These are phyloP conservation scores for Gregarina niphandrodes DNA, from an alignment of 169 alveolate species.

Conservation along the genomic window DNA sequence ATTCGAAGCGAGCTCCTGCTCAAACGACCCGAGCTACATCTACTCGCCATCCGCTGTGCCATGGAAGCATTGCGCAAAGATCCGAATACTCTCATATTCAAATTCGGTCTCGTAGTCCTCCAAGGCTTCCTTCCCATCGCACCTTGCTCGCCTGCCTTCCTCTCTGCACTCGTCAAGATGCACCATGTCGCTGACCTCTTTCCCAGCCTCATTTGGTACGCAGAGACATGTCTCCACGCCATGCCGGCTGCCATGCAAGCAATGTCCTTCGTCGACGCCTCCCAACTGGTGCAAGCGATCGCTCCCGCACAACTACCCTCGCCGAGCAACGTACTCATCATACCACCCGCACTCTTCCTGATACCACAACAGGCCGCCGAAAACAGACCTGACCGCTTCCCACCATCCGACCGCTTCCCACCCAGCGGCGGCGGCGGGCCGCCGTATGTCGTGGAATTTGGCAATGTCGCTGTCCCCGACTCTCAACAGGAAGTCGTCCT, in stretches of 20 bases:
- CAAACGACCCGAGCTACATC: background rate
- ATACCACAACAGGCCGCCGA: background rate
- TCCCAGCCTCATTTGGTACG: background rate
- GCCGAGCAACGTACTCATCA: too few relatives aligned
- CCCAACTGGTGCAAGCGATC: background rate
- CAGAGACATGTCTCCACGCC: background rate
- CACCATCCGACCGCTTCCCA: too few relatives aligned
- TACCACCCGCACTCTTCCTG: background rate
- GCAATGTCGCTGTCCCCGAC: constrained; percentile 1
- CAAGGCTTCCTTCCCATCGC: constrained; percentile 16
- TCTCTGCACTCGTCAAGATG: constrained; percentile 13
- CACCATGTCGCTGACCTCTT: constrained; percentile 1
- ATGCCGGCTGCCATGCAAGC: background rate
- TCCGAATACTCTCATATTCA: constrained; percentile 23
- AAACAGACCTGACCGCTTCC: too few relatives aligned
- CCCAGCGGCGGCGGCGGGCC: constrained; percentile 3
- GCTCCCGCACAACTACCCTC: background rate
- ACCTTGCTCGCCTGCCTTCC: constrained; percentile 15
- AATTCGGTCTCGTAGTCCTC: constrained; percentile 31
- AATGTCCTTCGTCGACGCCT: background rate
- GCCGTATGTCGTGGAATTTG: background rate
- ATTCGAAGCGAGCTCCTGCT: constrained; percentile 18
- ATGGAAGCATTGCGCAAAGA: constrained; percentile 26
- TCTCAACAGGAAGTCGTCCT: constrained; percentile 5
- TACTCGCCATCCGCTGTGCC: constrained; percentile 27